phyloP scores from a whole-genome alignment of 2,329 filamentous ascomycete species.

The Ceratocystiopsis sp. region DNA sequence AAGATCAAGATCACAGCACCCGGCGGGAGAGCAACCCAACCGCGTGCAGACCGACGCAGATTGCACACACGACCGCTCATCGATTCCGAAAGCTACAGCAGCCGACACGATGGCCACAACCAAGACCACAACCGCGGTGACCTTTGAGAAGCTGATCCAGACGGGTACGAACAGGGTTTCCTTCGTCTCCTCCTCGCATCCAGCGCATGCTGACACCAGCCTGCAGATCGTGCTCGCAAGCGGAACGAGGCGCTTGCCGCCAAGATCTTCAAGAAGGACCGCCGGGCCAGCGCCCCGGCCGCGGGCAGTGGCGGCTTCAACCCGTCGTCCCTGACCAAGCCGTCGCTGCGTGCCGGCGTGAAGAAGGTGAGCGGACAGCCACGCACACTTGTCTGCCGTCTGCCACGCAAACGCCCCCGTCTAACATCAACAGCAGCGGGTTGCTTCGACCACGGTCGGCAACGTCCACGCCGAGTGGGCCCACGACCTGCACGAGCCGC shows the following conservation, averaged over 20 bases:
- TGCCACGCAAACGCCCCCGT: not conserved
- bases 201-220: not conserved
- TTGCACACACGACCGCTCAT: too few relatives aligned
- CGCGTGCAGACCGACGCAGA: too few relatives aligned
- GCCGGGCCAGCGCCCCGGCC: slow-evolving; percentile 34
- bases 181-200: not conserved
- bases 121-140: not conserved
- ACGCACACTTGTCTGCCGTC: slow-evolving; percentile 1
- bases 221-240: slow-evolving; percentile 46
- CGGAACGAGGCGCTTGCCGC: slow-evolving; percentile 56
- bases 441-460: slow-evolving; percentile 13
- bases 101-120: not conserved
- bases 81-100: not conserved
- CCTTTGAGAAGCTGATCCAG: not conserved
- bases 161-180: not conserved
- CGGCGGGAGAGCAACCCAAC: too few relatives aligned
- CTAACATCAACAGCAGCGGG: slow-evolving; percentile 11
- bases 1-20: too few relatives aligned
- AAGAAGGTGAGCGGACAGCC: slow-evolving; percentile 42
- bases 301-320: slow-evolving; percentile 17
- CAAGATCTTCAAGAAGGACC: slow-evolving; percentile 49
- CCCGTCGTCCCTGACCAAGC: slow-evolving; percentile 25
- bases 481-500: slow-evolving; percentile 44
- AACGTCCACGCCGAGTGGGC: slow-evolving; percentile 54
- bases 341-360: slow-evolving; percentile 57